phyloP scores from a whole-genome alignment of 768 basidiomycete genomes.

The Leucocoprinus birnbaumii region DNA sequence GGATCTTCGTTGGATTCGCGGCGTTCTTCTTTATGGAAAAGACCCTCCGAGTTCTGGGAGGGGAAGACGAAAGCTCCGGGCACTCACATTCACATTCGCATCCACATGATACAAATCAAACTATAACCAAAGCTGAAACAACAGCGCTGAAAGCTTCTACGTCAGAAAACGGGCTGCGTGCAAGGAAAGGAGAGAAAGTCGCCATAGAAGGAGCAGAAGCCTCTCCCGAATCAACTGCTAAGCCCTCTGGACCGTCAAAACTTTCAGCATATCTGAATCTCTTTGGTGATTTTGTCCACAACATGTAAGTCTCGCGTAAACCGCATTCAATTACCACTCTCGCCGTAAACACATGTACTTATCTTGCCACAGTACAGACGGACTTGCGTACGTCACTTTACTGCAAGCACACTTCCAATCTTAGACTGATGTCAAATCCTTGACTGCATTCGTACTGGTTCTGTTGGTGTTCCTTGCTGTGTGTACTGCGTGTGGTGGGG shows the following conservation, averaged over 20 bases:
- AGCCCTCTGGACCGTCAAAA: conserved; percentile 62
- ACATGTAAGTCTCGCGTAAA: conserved; percentile 58
- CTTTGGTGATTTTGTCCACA: conserved; percentile 92
- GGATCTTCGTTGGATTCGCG: conserved; percentile 84
- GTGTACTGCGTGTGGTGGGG: not conserved
- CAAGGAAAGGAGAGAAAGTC: conserved; percentile 36
- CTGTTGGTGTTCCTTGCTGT: not conserved
- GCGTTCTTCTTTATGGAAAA: conserved; percentile 95
- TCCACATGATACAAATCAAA: conserved; percentile 16
- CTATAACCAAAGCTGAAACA: conserved; percentile 23
- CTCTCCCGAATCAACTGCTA: conserved; percentile 21
- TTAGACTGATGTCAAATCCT: not conserved
- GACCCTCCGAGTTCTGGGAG: conserved; percentile 75
- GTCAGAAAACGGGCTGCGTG: conserved; percentile 46
- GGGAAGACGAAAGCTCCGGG: conserved; percentile 50
- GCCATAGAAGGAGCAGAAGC: conserved; percentile 7
- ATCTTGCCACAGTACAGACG: conserved; percentile 68
- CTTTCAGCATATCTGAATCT: conserved; percentile 91
- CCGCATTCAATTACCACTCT: not conserved
- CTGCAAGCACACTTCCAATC: not conserved
- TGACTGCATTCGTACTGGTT: not conserved
- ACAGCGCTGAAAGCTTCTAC: conserved; percentile 31
- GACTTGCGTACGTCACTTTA: conserved; percentile 65
- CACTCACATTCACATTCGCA: conserved; percentile 65
- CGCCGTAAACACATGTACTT: conserved; percentile 14